Percentiles rank a stretch among this genome's conserved stretches.
Conservation (phyloP, 805 yeast species). For the Candida quercuum region DNA sequence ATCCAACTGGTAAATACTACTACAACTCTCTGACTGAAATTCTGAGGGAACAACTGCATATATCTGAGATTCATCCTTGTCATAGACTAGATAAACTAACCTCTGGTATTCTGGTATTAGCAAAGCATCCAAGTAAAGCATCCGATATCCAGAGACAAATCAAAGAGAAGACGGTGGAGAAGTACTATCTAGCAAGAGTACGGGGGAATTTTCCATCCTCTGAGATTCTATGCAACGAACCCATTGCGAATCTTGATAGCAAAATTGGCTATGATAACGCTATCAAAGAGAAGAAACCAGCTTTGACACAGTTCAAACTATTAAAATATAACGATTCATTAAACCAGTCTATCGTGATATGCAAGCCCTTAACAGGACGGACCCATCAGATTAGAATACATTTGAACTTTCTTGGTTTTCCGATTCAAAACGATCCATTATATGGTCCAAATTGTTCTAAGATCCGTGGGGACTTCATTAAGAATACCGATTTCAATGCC, state of each 20-base stretch:
- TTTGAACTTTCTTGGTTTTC: constrained; percentile 76
- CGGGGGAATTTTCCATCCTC: constrained; percentile 70
- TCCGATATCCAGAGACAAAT: constrained; percentile 48
- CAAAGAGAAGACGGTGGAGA: constrained; percentile 64
- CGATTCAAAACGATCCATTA: constrained; percentile 86
- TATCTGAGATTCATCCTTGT: constrained; percentile 39
- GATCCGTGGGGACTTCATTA: constrained; percentile 8
- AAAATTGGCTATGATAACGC: constrained; percentile 59
- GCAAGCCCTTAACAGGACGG: constrained; percentile 86
- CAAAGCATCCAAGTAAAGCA: constrained; percentile 4
- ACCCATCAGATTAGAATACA: constrained; percentile 96
- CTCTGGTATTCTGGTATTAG: constrained; percentile 79
- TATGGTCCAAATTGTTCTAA: constrained; percentile 32
- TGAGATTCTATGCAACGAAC: constrained; percentile 52
- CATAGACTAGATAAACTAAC: constrained; percentile 88
- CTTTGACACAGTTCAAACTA: constrained; percentile 53
- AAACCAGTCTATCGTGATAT: constrained; percentile 51
- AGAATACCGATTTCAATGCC: constrained; percentile 1
- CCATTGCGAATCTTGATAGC: constrained; percentile 67
- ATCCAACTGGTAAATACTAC: constrained; percentile 86
- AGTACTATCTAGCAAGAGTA: constrained; percentile 84
- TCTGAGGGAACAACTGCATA: constrained; percentile 59
- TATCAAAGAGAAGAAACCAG: constrained; percentile 39
- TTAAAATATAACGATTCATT: constrained; percentile 3
- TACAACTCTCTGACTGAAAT: constrained; percentile 75